These are phyloP conservation scores for Magnaporthiopsis poae DNA, from an alignment of 2,329 filamentous ascomycete species.

Conservation along the genomic window DNA sequence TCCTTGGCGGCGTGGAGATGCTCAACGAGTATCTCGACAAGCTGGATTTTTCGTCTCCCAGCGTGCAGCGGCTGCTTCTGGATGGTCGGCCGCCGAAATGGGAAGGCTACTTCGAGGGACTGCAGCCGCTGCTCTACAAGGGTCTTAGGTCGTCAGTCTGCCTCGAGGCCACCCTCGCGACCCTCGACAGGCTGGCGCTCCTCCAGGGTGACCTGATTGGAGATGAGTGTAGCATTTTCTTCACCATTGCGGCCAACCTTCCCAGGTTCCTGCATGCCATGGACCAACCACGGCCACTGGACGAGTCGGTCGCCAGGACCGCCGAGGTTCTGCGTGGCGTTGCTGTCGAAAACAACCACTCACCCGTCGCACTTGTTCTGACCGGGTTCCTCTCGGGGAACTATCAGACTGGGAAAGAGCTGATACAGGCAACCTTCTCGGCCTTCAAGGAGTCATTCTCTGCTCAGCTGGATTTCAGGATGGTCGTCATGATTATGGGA, in stretches of 20 bases:
- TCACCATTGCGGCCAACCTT: slow-evolving; percentile 81
- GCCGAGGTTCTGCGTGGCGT: slow-evolving; percentile 62
- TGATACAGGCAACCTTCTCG: slow-evolving; percentile 55
- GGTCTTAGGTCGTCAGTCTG: slow-evolving; percentile 79
- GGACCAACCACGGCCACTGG: slow-evolving; percentile 42
- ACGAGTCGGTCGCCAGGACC: slow-evolving; percentile 47
- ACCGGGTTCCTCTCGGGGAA: slow-evolving; percentile 58
- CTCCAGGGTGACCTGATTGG: slow-evolving; percentile 79
- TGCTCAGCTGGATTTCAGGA: slow-evolving; percentile 70
- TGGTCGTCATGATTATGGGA: slow-evolving; percentile 82
- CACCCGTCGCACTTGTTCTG: slow-evolving; percentile 58
- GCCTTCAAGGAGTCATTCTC: slow-evolving; percentile 72
- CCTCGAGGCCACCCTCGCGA: slow-evolving; percentile 64
- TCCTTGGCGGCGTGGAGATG: slow-evolving; percentile 84
- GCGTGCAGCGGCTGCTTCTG: slow-evolving; percentile 58
- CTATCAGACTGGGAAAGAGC: slow-evolving; percentile 59
- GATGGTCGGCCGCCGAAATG: slow-evolving; percentile 76
- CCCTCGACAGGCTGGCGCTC: slow-evolving; percentile 67
- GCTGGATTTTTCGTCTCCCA: slow-evolving; percentile 64
- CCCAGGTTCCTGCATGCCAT: slow-evolving; percentile 74
- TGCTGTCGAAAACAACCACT: slow-evolving; percentile 61
- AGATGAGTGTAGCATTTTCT: slow-evolving; percentile 70
- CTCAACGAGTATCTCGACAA: slow-evolving; percentile 77
- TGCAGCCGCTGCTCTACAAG: slow-evolving; percentile 81
- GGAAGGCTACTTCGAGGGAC: slow-evolving; percentile 79